Conservation (phyloP, 2,329 filamentous ascomycete genomes). For the Peltaster fructicola region DNA sequence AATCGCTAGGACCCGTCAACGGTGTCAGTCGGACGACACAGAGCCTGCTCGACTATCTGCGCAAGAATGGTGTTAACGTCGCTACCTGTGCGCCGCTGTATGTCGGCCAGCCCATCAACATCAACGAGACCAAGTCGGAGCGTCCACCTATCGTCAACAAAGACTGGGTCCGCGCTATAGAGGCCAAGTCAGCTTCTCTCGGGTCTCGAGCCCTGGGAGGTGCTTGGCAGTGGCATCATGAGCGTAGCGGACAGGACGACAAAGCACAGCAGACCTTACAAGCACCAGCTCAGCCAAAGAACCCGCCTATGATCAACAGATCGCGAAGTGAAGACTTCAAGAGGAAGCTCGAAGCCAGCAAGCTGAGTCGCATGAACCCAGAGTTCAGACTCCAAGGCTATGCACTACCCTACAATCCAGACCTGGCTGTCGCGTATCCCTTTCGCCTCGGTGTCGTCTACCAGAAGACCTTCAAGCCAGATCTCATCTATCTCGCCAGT, state of each 20-base stretch:
- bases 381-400: constrained; percentile 47
- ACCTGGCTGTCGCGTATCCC: constrained; percentile 52
- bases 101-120: constrained; percentile 34
- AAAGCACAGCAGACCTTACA: constrained; percentile 6
- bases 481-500: constrained; percentile 52
- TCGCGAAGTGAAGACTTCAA: constrained; percentile 12
- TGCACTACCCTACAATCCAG: constrained; percentile 52
- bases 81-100: constrained; percentile 47
- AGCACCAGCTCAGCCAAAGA: constrained; percentile 5
- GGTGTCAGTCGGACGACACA: constrained; percentile 55
- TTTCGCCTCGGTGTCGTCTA: constrained; percentile 47
- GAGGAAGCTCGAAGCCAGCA: constrained; percentile 14
- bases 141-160: constrained; percentile 17
- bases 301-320: constrained; percentile 14
- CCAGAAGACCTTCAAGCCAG: constrained; percentile 43
- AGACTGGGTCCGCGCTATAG: constrained; percentile 17
- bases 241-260: constrained; percentile 9
- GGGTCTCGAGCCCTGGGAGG: constrained; percentile 18
- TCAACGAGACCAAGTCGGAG: constrained; percentile 12
- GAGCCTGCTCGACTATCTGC: constrained; percentile 50
- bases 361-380: constrained; percentile 18
- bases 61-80: constrained; percentile 44
- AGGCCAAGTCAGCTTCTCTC: constrained; percentile 16
- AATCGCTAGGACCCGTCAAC: constrained; percentile 56
- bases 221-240: constrained; percentile 17